Percentiles rank a stretch among this genome's conserved stretches.
Evolutionary conservation across 805 yeast genomes (phyloP).

Genomic region (Brettanomyces custersianus): DNA sequence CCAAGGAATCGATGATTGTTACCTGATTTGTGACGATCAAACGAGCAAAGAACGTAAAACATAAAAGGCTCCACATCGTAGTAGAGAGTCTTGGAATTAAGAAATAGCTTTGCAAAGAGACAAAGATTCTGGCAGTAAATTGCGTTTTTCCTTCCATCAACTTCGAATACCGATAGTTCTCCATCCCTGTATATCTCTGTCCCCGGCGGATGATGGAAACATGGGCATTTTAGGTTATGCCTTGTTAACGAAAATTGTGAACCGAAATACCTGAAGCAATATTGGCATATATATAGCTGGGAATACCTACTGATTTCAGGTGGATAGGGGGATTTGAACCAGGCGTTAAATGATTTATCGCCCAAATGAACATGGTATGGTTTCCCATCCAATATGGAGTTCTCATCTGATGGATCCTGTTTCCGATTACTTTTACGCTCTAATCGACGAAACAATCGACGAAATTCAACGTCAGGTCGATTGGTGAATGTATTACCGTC

Average conservation of each 20-base stretch:
- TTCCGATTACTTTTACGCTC: slow-evolving; percentile 30
- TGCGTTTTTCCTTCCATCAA: slow-evolving; percentile 81
- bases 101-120: slow-evolving; percentile 76
- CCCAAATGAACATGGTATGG: slow-evolving; percentile 62
- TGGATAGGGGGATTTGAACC: slow-evolving; percentile 93
- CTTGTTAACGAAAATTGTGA: slow-evolving; percentile 59
- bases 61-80: slow-evolving; percentile 94
- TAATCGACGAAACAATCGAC: slow-evolving; percentile 31
- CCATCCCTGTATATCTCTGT: slow-evolving; percentile 77
- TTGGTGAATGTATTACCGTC: slow-evolving; percentile 55
- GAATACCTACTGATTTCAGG: slow-evolving; percentile 62
- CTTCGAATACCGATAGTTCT: slow-evolving; percentile 68
- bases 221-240: slow-evolving; percentile 67
- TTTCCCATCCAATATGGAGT: slow-evolving; percentile 23
- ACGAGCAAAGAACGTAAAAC: slow-evolving; percentile 77
- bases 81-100: slow-evolving; percentile 85
- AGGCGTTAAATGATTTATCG: slow-evolving; percentile 68
- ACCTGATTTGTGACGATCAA: slow-evolving; percentile 26
- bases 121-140: slow-evolving; percentile 86
- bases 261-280: slow-evolving; percentile 71
- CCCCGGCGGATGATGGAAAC: slow-evolving; percentile 73
- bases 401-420: slow-evolving; percentile 16
- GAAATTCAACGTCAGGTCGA: slow-evolving; percentile 37
- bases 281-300: slow-evolving; percentile 70
- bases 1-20: slow-evolving; percentile 75